phyloP scores from a whole-genome alignment of 2,329 filamentous ascomycete genomes.

The Monosporascus cannonballus region DNA sequence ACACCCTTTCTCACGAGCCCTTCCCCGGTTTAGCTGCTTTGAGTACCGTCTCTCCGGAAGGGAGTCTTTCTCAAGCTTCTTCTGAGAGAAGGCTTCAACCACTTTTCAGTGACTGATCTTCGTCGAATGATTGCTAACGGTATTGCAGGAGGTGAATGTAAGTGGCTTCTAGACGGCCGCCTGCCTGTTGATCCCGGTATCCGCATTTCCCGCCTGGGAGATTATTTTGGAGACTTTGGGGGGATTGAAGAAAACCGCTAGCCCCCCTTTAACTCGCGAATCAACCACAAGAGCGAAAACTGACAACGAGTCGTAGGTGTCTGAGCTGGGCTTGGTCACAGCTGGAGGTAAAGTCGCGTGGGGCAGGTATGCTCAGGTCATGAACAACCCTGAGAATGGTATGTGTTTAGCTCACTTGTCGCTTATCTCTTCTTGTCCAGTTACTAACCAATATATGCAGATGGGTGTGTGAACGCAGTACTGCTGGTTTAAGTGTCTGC shows the following conservation, averaged over 20 bases:
- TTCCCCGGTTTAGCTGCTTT: too few species aligned
- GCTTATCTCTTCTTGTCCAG: background rate
- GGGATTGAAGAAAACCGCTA: too few species aligned
- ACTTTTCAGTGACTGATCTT: background rate
- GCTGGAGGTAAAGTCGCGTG: slow-evolving; percentile 89
- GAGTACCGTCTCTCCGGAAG: background rate
- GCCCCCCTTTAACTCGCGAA: background rate
- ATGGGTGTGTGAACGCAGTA: slow-evolving; percentile 38
- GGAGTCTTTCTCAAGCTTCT: too few species aligned
- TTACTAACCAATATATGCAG: slow-evolving; percentile 10
- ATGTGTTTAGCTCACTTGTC: background rate
- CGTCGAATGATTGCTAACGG: background rate
- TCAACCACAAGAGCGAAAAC: background rate
- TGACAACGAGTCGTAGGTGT: slow-evolving; percentile 77
- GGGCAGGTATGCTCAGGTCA: slow-evolving; percentile 45
- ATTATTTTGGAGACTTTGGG: background rate
- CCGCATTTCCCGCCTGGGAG: background rate
- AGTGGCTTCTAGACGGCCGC: background rate
- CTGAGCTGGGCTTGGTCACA: slow-evolving; percentile 84
- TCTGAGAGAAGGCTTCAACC: background rate
- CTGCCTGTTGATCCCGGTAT: slow-evolving; percentile 36
- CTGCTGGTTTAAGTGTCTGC: slow-evolving; percentile 17
- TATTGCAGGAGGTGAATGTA: slow-evolving; percentile 3
- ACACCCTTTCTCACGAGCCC: too few species aligned
- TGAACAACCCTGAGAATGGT: slow-evolving; percentile 40